phyloP scores from a whole-genome alignment of 2,329 filamentous ascomycete genomes.

The Cercospora berteroae region DNA sequence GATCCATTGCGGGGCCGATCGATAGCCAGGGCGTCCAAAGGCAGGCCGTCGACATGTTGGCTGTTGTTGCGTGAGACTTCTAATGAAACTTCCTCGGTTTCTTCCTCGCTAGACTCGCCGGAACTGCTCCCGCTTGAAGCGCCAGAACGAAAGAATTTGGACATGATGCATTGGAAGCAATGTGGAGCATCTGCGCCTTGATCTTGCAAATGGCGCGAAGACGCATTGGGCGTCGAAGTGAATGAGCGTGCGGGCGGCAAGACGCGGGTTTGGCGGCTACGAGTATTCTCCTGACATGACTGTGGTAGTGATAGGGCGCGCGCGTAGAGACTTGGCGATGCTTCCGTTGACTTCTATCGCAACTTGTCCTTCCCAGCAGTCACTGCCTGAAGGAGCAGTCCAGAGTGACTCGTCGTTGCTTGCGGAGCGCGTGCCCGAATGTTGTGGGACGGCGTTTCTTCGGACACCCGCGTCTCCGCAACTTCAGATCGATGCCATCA shows the following conservation, averaged over 20 bases:
- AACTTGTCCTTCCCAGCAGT: conserved; percentile 7
- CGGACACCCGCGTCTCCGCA: conserved; percentile 2
- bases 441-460: conserved; percentile 3
- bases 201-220: not conserved
- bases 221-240: conserved; percentile 4
- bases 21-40: conserved; percentile 13
- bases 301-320: not conserved
- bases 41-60: conserved; percentile 1
- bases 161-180: conserved; percentile 11
- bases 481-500: not conserved
- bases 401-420: conserved; percentile 1
- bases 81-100: conserved; percentile 17
- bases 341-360: conserved; percentile 8
- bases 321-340: not conserved
- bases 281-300: conserved; percentile 3
- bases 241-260: not conserved
- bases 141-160: conserved; percentile 20
- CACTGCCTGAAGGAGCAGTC: not conserved
- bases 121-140: conserved; percentile 24
- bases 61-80: conserved; percentile 13
- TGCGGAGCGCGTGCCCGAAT: not conserved
- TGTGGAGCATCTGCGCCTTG: not conserved
- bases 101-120: conserved; percentile 15
- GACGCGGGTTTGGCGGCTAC: not conserved
- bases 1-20: conserved; percentile 11